phyloP scores from a whole-genome alignment of 2,329 filamentous ascomycete species.

The Atkinsonella texensis region DNA sequence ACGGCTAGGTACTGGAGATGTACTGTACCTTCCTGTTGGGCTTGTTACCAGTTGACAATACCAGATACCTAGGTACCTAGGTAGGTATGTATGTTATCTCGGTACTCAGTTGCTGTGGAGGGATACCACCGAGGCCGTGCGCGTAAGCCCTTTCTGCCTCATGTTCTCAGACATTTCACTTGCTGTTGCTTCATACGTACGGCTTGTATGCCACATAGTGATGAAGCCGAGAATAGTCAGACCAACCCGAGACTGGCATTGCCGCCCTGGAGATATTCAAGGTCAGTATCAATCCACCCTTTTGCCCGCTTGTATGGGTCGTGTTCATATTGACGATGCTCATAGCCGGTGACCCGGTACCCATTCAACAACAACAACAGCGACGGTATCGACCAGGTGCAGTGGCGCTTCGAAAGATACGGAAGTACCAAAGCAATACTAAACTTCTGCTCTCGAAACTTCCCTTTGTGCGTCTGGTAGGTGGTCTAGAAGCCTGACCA shows the following conservation, averaged over 20 bases:
- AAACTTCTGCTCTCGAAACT: conserved; percentile 75
- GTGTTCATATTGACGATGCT: conserved; percentile 11
- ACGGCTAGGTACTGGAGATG: too few relatives aligned
- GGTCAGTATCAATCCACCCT: conserved; percentile 15
- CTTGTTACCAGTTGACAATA: too few relatives aligned
- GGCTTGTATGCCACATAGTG: not conserved
- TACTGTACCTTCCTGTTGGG: too few relatives aligned
- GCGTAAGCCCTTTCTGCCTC: not conserved
- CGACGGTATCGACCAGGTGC: conserved; percentile 68
- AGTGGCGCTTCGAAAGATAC: conserved; percentile 80
- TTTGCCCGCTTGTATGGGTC: too few relatives aligned
- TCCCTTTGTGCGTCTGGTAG: conserved; percentile 65
- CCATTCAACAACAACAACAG: conserved; percentile 42
- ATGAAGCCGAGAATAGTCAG: not conserved
- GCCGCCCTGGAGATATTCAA: conserved; percentile 28
- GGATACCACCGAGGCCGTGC: too few relatives aligned
- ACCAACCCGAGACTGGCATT: conserved; percentile 3
- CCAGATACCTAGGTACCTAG: too few relatives aligned
- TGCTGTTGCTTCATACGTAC: not conserved
- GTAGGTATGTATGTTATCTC: too few relatives aligned
- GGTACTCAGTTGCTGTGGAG: too few relatives aligned
- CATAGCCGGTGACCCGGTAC: conserved; percentile 61
- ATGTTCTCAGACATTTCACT: not conserved
- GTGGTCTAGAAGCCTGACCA: conserved; percentile 8
- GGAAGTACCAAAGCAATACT: conserved; percentile 78